Evolutionary conservation across 2,329 filamentous ascomycete genomes (phyloP), one percentile per base, ranked within the genome.

Genomic region (Passalora sequoiae): DNA sequence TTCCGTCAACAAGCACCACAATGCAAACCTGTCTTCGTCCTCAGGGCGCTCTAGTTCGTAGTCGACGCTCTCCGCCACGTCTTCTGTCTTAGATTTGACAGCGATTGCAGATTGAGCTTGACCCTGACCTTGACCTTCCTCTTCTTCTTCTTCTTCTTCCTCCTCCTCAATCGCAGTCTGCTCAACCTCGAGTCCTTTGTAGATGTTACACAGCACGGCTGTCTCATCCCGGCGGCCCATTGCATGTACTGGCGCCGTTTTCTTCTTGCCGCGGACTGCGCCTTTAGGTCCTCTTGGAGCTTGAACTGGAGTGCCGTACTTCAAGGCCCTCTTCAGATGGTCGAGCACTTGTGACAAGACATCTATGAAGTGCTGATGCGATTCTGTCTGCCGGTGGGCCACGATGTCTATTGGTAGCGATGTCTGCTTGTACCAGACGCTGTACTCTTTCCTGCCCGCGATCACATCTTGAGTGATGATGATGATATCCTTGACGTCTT

Each of bases 1-100:
- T 4, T 44, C 42, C 19, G 38, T 39, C 21, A 44, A n/a, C 6
- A 44, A 38, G 28, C 42, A 44, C 42, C 42, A 44, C 1, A 44
- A 12, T 4, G 36, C 42, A 17, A 44, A 44, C 1, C 24, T 15
- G 6, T 25, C 13, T n/a, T 44, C 42, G n/a, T 17, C 42, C 2
- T 32, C 20, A 3, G 33, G 35, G 9, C 15, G 16, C 25, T 44
- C 25, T 7, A 44, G 35, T 36, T 44, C 35, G 25, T 31, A 27
- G 9, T 15, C 7, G 12, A 29, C 16, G 2, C 17, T 17, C 13
- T 13, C n/a, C n/a, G n/a, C n/a, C n/a, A n/a, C n/a, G n/a, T n/a
- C n/a, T n/a, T n/a, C 8, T 22, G 13, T 3, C 19, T 21, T 21
- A 16, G 30, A 27, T 19, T 6, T 3, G 28, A n/a, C n/a, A 13